Base-by-base conservation (phyloP, 768 basidiomycete species). In the Neoboletus brunneissimus region DNA sequence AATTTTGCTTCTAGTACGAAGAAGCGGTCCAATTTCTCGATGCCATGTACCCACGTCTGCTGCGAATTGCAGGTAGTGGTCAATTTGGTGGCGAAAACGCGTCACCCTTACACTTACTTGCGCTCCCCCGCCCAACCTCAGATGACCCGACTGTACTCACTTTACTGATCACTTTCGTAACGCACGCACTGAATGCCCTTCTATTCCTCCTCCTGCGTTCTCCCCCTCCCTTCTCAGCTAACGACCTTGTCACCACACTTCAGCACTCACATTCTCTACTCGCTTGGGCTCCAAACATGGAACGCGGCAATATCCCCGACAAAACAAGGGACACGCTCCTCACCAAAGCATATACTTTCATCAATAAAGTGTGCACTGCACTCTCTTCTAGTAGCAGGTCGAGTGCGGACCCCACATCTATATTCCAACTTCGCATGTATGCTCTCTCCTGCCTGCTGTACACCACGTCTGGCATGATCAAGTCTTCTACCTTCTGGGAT, bases 401-500 rank as follows among this genome's bases (percentile, higher is more conserved):
- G 22, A 48, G 4, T 40, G 52, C 35, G 32, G 68, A 55, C 40
- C 29, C 31, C 29, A 46, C 50, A 48, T 71, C 27, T 60, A 68
- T 73, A 46, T 77, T 77, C 59, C 64, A 65, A 20, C 72, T 81
- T 25, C 73, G 79, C 44, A 53, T 76, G 68, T 69, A 79, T 67
- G 70, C 70, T 5, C 67, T 87, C 74, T 69, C 81, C 67, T 64
- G 72, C 77, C 58, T 80, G 62, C 54, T 86, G 11, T 73, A 75
- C 52, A 81, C 84, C 6, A 76, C 78, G 65, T 76, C 25, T 75
- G 81, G 31, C 75, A 80, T 37, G 62, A 59, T 79, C 27, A 77
- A 81, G 46, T 70, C 84, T 3, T 73, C 74, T 46, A 79, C 77
- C 0, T 87, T 91, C 66, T 90, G 89, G 89, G 84, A 87, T 46